A percentile compares a stretch with the other conserved stretches of the same genome.
phyloP scores from a whole-genome alignment of 139 green algal genomes.

The Parachlorella kessleri region DNA sequence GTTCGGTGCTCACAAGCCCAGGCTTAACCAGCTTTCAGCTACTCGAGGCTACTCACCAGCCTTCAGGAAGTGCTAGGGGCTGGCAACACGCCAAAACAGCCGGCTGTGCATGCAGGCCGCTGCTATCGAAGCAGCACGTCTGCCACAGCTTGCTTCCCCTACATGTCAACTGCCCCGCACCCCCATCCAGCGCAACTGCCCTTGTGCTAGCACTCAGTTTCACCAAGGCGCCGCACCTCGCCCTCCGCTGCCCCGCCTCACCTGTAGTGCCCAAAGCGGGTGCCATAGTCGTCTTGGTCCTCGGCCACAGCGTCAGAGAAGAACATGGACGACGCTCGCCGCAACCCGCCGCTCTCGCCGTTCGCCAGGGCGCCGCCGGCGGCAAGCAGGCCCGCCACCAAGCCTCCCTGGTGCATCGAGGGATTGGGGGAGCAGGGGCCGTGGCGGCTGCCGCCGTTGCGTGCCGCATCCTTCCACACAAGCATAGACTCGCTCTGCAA shows the following conservation, averaged over 20 bases:
- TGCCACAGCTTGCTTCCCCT: not conserved
- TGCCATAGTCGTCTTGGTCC: slow-evolving; percentile 21
- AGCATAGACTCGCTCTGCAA: not conserved
- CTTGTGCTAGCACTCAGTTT: not conserved
- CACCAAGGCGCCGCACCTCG: not conserved
- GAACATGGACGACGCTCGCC: slow-evolving; percentile 23
- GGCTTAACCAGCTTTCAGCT: not conserved
- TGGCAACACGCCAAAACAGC: not conserved
- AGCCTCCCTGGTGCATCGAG: not conserved
- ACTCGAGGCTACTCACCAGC: too few species aligned
- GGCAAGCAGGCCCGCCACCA: not conserved
- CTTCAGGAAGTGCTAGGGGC: too few species aligned
- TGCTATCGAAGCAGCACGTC: not conserved
- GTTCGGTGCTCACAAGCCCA: not conserved
- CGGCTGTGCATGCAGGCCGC: not conserved
- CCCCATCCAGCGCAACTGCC: not conserved
- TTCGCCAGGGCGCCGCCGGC: not conserved
- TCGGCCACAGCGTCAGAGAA: slow-evolving; percentile 19
- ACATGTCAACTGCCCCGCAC: not conserved
- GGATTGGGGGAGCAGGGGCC: not conserved
- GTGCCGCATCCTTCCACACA: not conserved
- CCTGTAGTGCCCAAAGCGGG: slow-evolving; percentile 48
- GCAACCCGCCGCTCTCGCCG: not conserved
- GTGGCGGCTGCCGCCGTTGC: not conserved
- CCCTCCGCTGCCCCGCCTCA: not conserved